Evolutionary conservation across 768 basidiomycete species (phyloP).

Genomic region (Pulveroboletus sp.): DNA sequence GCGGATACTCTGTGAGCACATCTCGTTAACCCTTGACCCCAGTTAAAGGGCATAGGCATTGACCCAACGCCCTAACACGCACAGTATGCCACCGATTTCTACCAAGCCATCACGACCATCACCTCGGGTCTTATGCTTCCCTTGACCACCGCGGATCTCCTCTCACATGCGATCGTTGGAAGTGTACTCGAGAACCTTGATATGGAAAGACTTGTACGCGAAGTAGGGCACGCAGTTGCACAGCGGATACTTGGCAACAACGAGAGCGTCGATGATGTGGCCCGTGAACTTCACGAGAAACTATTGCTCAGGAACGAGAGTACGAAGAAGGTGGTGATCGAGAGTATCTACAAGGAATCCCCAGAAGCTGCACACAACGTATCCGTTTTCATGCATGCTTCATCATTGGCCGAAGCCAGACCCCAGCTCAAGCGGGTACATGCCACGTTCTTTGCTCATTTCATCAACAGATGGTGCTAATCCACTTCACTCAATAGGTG

Average conservation of each 20-base stretch:
- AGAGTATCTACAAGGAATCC: conserved; percentile 92
- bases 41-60: background rate
- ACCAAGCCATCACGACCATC: conserved; percentile 85
- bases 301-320: conserved; percentile 88
- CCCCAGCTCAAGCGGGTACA: conserved; percentile 75
- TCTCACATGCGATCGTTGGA: conserved; percentile 94
- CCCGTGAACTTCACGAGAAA: conserved; percentile 88
- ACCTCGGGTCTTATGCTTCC: conserved; percentile 97
- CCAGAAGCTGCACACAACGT: conserved; percentile 90
- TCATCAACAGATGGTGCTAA: conserved; percentile 3
- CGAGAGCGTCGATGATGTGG: conserved; percentile 95
- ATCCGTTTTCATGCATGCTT: conserved; percentile 70
- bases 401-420: conserved; percentile 66
- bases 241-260: conserved; percentile 88
- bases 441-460: background rate
- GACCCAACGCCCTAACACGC: conserved; percentile 12
- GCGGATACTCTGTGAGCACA: conserved; percentile 75
- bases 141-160: conserved; percentile 88
- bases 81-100: conserved; percentile 90
- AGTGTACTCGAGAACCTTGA: conserved; percentile 96
- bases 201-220: conserved; percentile 93
- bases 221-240: conserved; percentile 92
- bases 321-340: conserved; percentile 94
- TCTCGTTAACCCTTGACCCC: conserved; percentile 15
- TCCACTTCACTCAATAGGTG: conserved; percentile 47